Evolutionary conservation across 768 basidiomycete species (phyloP).

Genomic region (Fomitopsis pulvina): DNA sequence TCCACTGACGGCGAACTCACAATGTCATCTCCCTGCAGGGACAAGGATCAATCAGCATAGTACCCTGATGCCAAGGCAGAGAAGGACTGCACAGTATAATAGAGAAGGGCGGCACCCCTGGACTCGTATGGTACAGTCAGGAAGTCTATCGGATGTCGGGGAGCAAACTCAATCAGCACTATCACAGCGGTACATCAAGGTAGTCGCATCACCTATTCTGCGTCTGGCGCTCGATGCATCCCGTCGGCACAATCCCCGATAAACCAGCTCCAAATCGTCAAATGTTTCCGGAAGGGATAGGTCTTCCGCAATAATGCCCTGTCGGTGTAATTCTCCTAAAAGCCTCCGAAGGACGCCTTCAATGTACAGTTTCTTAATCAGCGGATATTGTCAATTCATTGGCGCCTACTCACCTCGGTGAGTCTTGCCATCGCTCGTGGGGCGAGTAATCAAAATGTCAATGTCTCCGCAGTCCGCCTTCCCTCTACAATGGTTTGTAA

Average conservation of each 20-base stretch:
- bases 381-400: not conserved
- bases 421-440: constrained; percentile 61
- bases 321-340: constrained; percentile 45
- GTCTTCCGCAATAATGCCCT: constrained; percentile 73
- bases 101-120: constrained; percentile 82
- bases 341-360: constrained; percentile 58
- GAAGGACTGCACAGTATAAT: constrained; percentile 95
- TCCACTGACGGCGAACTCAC: constrained; percentile 37
- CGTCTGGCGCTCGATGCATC: constrained; percentile 42
- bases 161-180: not conserved
- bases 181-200: not conserved
- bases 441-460: constrained; percentile 81
- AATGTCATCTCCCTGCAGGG: constrained; percentile 80
- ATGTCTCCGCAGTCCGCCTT: constrained; percentile 85
- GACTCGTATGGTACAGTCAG: constrained; percentile 73
- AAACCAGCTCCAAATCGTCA: constrained; percentile 64
- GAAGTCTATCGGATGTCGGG: constrained; percentile 43
- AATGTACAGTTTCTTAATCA: not conserved
- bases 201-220: constrained; percentile 64
- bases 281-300: constrained; percentile 65
- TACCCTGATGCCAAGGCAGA: too few species aligned
- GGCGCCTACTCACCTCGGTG: constrained; percentile 50
- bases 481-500: constrained; percentile 41
- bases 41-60: not conserved
- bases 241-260: constrained; percentile 68